These are phyloP conservation scores for Saturnispora dispora DNA, from an alignment of 805 yeast species.

Conservation along the genomic window DNA sequence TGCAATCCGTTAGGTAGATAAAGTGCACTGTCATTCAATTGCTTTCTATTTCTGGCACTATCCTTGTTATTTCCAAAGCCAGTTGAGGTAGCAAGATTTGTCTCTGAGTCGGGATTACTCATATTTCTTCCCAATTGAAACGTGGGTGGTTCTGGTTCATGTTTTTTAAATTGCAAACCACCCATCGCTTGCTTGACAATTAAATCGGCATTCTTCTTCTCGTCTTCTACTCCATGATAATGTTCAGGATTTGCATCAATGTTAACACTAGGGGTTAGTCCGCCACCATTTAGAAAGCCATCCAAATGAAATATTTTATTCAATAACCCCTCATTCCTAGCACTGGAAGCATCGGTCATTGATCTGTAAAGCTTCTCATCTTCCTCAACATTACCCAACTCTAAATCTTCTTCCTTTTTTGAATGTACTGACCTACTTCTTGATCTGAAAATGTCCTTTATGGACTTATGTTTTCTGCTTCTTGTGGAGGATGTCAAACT, in stretches of 20 bases:
- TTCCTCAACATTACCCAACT: background rate
- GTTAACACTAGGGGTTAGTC: slow-evolving; percentile 9
- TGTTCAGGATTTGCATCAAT: background rate
- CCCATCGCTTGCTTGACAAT: slow-evolving; percentile 28
- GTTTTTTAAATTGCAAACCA: background rate
- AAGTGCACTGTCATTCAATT: background rate
- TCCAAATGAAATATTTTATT: slow-evolving; percentile 12
- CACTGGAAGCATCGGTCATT: background rate
- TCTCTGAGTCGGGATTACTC: background rate
- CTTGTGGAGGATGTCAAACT: background rate
- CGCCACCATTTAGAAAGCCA: slow-evolving; percentile 13
- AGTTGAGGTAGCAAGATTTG: background rate
- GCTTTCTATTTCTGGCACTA: background rate
- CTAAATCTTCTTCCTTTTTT: slow-evolving; percentile 1
- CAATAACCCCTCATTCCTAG: slow-evolving; percentile 4
- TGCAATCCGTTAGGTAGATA: slow-evolving; percentile 7
- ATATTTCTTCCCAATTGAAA: background rate
- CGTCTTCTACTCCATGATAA: slow-evolving; percentile 22
- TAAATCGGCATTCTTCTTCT: slow-evolving; percentile 45
- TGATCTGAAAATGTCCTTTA: slow-evolving; percentile 7
- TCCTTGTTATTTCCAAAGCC: background rate
- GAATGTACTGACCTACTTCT: slow-evolving; percentile 9
- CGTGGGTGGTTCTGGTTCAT: background rate
- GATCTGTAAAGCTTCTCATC: background rate
- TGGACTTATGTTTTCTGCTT: background rate